phyloP scores from a whole-genome alignment of 768 basidiomycete genomes.

The Cantharellus cinnabarinus region DNA sequence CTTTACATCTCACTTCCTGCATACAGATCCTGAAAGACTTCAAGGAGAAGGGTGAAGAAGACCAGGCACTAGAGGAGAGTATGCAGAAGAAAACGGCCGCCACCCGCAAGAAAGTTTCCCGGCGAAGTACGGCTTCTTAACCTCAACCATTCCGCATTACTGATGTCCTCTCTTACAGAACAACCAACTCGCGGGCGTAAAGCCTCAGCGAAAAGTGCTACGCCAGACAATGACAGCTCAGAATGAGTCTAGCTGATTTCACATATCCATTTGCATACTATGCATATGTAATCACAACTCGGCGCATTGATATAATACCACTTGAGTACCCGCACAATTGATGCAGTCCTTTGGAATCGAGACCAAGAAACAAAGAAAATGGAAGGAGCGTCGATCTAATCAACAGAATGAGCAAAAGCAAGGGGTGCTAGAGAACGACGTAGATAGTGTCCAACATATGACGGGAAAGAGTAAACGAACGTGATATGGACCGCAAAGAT shows the following conservation, averaged over 20 bases:
- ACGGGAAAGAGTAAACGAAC: neutral
- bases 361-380: neutral
- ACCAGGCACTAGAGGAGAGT: conserved; percentile 73
- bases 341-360: neutral
- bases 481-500: neutral
- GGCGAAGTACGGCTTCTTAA: conserved; percentile 4
- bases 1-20: neutral
- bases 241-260: neutral
- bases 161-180: neutral
- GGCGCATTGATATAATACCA: neutral
- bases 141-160: neutral
- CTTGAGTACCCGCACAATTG: neutral
- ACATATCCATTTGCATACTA: neutral
- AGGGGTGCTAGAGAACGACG: neutral
- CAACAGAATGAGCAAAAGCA: conserved; percentile 1
- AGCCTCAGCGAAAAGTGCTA: neutral
- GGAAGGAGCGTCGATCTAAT: neutral
- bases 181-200: neutral
- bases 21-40: conserved; percentile 66
- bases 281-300: no score
- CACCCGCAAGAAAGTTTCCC: conserved; percentile 49
- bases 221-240: neutral
- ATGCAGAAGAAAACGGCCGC: conserved; percentile 66
- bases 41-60: conserved; percentile 71
- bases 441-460: neutral